These are phyloP conservation scores for Alternaria sp. DNA, from an alignment of 2,329 filamentous ascomycete species.

Conservation along the genomic window DNA sequence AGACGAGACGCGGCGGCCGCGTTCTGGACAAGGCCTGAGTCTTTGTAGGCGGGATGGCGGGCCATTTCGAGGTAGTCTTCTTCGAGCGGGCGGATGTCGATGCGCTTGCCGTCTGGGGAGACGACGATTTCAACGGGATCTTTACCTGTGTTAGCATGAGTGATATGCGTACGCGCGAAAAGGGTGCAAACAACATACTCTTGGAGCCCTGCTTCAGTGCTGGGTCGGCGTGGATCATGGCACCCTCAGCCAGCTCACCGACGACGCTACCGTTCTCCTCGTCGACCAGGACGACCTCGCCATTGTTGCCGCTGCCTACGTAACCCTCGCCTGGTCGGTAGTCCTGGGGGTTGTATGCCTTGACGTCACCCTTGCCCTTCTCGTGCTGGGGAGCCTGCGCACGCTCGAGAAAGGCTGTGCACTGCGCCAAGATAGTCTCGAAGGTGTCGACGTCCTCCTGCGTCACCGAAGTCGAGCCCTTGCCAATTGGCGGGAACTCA, in stretches of 20 bases:
- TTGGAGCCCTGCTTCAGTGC: constrained; percentile 87
- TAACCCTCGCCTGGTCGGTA: constrained; percentile 85
- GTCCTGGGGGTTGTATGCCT: constrained; percentile 78
- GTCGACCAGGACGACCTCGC: constrained; percentile 90
- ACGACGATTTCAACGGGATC: constrained; percentile 83
- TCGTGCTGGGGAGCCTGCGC: constrained; percentile 67
- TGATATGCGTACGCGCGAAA: constrained; percentile 2
- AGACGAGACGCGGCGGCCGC: constrained; percentile 88
- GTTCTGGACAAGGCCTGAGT: constrained; percentile 84
- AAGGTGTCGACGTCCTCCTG: constrained; percentile 97
- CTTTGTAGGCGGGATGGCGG: constrained; percentile 89
- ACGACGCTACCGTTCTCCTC: constrained; percentile 97
- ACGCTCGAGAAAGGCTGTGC: constrained; percentile 91
- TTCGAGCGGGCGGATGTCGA: constrained; percentile 72
- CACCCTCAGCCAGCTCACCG: constrained; percentile 85
- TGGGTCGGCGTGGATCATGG: constrained; percentile 79
- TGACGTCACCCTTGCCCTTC: constrained; percentile 42
- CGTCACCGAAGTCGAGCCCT: constrained; percentile 68
- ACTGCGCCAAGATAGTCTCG: constrained; percentile 97
- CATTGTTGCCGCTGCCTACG: constrained; percentile 60
- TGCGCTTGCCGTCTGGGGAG: constrained; percentile 72
- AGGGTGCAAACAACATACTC: constrained; percentile 63
- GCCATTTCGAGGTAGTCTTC: constrained; percentile 78
- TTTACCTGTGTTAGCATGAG: constrained; percentile 48
- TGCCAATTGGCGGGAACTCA: constrained; percentile 81